Evolutionary conservation across 805 yeast genomes (phyloP), one percentile per base, ranked within the genome.

Genomic region (Pichia nakasei): DNA sequence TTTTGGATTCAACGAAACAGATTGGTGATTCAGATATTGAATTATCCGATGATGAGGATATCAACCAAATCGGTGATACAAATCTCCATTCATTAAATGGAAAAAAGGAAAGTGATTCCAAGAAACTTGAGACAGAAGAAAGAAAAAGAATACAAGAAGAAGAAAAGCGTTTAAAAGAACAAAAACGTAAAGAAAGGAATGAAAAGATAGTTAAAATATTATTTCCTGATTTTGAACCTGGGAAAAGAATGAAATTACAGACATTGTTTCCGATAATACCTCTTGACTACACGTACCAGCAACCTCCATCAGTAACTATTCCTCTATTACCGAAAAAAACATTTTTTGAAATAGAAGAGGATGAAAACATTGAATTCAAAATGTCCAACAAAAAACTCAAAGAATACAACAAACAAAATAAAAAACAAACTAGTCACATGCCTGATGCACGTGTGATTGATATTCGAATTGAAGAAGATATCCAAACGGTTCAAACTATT

Each of bases 231-330:
- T 86, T 80, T 60, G 66, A 70, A 43, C 67, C 66, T 20, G 71
- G 76, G 22, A 66, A 72, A 37, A 72, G 80, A 1, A 66, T 82
- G 52, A 76, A 78, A 51, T 76, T 82, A 75, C 85, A 82, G 58
- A 60, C 73, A 8, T 63, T 85, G 38, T 83, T 82, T 24, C 82
- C 91, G 1, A 69, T 58, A 9, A 60, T 72, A 11, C 84, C 89
- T 1, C 63, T 66, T 17, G 69, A 69, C 45, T 75, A 75, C 51
- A 64, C 66, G 27, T 78, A 73, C 41, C 78, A 78, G 35, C 64
- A 67, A 21, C 82, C 86, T 1, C 60, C 70, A 4, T 60, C 60
- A 7, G 55, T 58, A 19, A 51, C 56, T 12, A 67, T 65, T 46
- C 76, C 80, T 3, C 55, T 80, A 31, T 60, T 78, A 1, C 93